Evolutionary conservation across 202 grass and related monocot species (phyloP).

Genomic region (Tripidium arundinaceum): DNA sequence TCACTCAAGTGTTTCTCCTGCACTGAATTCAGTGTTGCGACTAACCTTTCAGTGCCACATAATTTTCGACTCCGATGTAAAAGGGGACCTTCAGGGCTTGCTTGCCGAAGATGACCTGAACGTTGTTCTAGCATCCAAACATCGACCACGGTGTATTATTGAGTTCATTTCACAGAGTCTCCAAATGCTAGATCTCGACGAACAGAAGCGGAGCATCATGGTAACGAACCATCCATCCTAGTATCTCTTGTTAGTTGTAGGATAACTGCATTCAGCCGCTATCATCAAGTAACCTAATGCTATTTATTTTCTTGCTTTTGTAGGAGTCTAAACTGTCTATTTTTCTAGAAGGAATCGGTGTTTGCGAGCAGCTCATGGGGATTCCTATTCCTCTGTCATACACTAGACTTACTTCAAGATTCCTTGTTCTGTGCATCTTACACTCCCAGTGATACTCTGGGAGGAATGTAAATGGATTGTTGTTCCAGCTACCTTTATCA

Average conservation of each 20-base stretch:
- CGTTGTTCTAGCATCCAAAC: conserved; percentile 63
- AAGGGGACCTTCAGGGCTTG: conserved; percentile 58
- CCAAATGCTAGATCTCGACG: conserved; percentile 61
- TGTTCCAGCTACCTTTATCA: conserved; percentile 89
- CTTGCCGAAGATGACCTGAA: conserved; percentile 68
- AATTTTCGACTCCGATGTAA: conserved; percentile 56
- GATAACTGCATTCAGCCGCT: neutral
- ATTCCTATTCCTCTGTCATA: conserved; percentile 90
- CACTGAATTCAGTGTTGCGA: neutral
- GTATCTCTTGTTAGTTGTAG: neutral
- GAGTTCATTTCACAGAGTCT: conserved; percentile 85
- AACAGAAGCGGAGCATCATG: conserved; percentile 60
- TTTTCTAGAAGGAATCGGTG: conserved; percentile 83
- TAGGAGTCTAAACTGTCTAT: conserved; percentile 77
- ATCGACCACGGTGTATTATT: conserved; percentile 70
- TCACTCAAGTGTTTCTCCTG: no score
- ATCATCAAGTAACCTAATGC: conserved; percentile 28
- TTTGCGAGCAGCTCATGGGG: conserved; percentile 77
- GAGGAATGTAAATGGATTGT: conserved; percentile 94
- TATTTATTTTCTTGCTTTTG: conserved; percentile 16
- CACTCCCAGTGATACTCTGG: conserved; percentile 90
- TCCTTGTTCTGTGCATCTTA: conserved; percentile 97
- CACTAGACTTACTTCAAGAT: conserved; percentile 87
- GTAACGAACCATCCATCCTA: conserved; percentile 24
- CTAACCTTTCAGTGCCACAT: conserved; percentile 70